A percentile compares a stretch with the other conserved stretches of the same genome.
These are phyloP conservation scores for Priceomyces medius DNA, from an alignment of 805 yeast genomes.

Conservation along the genomic window DNA sequence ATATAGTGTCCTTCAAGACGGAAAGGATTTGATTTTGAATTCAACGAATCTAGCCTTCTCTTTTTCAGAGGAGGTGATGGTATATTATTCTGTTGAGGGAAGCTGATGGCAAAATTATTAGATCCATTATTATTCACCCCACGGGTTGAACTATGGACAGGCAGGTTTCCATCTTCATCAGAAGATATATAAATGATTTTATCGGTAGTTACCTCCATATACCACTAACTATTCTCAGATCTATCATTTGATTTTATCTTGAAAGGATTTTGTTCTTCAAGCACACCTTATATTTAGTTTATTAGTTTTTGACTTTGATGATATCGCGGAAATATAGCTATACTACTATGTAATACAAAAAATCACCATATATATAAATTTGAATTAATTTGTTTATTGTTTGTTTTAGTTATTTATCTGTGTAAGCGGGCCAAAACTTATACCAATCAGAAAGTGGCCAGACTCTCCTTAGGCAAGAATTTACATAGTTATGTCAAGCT, in stretches of 20 bases:
- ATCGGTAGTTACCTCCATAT: slow-evolving; percentile 1
- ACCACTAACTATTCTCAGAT: slow-evolving; percentile 1
- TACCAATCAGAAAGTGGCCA: neutral
- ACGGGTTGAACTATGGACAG: neutral
- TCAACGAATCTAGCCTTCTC: slow-evolving; percentile 2
- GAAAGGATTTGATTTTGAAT: neutral
- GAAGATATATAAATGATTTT: slow-evolving; percentile 11
- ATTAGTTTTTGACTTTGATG: no score
- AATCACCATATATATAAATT: no score
- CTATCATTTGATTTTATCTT: neutral
- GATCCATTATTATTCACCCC: neutral
- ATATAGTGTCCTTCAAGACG: no score
- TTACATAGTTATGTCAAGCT: neutral
- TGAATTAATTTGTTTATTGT: no score
- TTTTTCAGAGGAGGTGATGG: neutral
- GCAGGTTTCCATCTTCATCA: slow-evolving; percentile 10
- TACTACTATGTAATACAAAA: no score
- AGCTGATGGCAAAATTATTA: neutral
- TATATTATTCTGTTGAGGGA: neutral
- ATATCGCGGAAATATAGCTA: no score
- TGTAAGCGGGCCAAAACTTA: neutral
- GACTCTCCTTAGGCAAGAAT: neutral
- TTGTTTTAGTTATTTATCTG: neutral
- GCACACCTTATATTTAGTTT: no score
- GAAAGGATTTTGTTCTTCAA: no score